Percentiles rank a stretch among this genome's conserved stretches.
Conservation (phyloP, 2,329 filamentous ascomycete species). For the Phaeophleospora eucalypticola region DNA sequence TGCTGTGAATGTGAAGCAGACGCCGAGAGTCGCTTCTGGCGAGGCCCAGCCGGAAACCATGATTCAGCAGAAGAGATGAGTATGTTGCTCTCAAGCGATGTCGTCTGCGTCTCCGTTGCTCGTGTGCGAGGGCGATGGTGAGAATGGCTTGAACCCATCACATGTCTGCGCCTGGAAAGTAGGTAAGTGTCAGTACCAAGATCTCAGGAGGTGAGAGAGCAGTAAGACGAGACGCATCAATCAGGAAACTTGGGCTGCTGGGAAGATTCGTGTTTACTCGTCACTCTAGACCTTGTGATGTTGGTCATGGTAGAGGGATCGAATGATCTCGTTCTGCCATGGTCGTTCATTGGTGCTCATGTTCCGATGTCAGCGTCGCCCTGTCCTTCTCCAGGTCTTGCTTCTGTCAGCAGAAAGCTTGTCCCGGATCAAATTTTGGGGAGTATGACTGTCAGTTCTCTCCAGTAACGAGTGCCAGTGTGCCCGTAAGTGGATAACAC, state of each 20-base stretch:
- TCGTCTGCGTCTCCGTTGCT: too few relatives aligned
- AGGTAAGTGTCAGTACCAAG: neutral
- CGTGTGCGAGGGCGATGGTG: too few relatives aligned
- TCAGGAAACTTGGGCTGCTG: neutral
- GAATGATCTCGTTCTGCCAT: neutral
- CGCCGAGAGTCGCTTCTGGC: conserved; percentile 4
- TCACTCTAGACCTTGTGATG: too few relatives aligned
- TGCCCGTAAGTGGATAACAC: too few relatives aligned
- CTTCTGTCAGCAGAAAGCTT: too few relatives aligned
- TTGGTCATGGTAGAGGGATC: neutral
- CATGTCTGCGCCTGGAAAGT: neutral
- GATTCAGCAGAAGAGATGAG: neutral
- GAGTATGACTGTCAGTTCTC: too few relatives aligned
- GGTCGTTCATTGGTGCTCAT: neutral
- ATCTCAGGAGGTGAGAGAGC: neutral
- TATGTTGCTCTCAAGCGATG: too few relatives aligned
- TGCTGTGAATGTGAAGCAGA: conserved; percentile 15
- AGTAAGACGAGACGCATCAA: neutral
- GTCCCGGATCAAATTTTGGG: too few relatives aligned
- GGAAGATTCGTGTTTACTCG: too few relatives aligned
- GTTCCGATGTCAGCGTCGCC: neutral
- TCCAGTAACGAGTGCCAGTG: too few relatives aligned
- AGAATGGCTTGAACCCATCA: neutral
- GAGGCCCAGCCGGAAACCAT: neutral
- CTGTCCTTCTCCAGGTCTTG: too few relatives aligned